A percentile compares a stretch with the other conserved stretches of the same genome.
phyloP scores from a whole-genome alignment of 768 basidiomycete species.

The Lactarius tabidus region DNA sequence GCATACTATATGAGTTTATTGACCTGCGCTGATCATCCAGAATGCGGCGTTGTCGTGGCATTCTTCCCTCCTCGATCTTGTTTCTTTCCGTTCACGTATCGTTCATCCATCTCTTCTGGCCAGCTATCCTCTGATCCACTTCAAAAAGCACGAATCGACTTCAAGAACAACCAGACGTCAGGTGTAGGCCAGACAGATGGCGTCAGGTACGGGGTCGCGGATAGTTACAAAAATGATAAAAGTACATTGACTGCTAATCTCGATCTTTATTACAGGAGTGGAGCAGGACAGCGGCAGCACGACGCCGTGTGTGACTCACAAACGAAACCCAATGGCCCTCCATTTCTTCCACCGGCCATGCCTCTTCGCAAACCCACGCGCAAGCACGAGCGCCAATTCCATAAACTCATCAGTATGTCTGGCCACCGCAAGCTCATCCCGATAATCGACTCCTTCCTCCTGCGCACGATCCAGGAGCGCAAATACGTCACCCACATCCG shows the following conservation, averaged over 20 bases:
- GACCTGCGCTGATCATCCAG: too few relatives aligned
- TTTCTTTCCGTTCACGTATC: too few relatives aligned
- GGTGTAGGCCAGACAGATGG: background rate
- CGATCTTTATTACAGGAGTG: background rate
- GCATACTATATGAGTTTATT: too few relatives aligned
- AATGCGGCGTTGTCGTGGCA: too few relatives aligned
- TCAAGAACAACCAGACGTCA: background rate
- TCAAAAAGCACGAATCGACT: rapidly evolving
- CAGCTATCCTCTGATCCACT: background rate
- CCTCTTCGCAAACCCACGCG: background rate
- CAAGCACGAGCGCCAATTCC: background rate
- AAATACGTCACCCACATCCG: background rate
- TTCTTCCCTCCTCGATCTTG: too few relatives aligned
- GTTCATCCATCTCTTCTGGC: background rate
- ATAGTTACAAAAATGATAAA: background rate
- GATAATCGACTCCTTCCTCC: background rate
- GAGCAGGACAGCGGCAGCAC: background rate
- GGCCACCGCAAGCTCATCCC: background rate
- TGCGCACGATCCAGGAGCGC: slow-evolving; percentile 6
- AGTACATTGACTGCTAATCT: background rate
- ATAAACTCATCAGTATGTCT: background rate
- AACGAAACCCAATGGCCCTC: background rate
- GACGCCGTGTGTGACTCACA: background rate
- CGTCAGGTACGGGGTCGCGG: background rate
- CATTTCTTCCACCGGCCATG: background rate